Conservation (phyloP, 257 asterid species). For the Haberlea rhodopensis region DNA sequence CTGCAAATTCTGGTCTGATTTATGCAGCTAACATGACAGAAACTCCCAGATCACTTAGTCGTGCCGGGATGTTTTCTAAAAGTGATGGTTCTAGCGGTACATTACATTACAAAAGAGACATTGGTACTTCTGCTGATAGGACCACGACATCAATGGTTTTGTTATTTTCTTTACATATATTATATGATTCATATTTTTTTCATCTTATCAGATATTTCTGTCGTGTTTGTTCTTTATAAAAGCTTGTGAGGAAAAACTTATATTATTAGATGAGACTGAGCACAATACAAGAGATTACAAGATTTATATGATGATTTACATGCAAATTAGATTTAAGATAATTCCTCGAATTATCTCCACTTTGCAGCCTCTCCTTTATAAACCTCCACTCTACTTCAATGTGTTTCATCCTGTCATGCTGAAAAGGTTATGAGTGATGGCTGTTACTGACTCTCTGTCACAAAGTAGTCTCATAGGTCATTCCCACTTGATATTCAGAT, state of each 20-base stretch:
- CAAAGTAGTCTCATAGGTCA: too few relatives aligned
- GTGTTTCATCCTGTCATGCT: too few relatives aligned
- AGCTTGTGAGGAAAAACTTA: conserved; percentile 3
- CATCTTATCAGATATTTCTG: background rate
- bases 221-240: too few relatives aligned
- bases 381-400: too few relatives aligned
- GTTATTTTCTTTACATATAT: conserved; percentile 21
- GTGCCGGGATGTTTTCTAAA: conserved; percentile 62
- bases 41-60: conserved; percentile 96
- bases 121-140: conserved; percentile 52
- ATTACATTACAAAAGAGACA: conserved; percentile 45
- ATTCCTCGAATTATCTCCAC: too few relatives aligned
- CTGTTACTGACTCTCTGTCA: too few relatives aligned
- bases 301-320: too few relatives aligned
- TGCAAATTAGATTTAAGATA: too few relatives aligned
- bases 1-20: conserved; percentile 67
- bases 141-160: conserved; percentile 50
- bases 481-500: too few relatives aligned
- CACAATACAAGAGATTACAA: too few relatives aligned
- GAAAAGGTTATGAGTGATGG: too few relatives aligned
- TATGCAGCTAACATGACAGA: conserved; percentile 95
- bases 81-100: conserved; percentile 50
- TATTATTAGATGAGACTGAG: background rate
- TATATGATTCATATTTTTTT: conserved; percentile 23
- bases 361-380: too few relatives aligned